A percentile compares a stretch with the other conserved stretches of the same genome.
Conservation (phyloP, 306 rosid genomes). For the Hippophae rhamnoides region DNA sequence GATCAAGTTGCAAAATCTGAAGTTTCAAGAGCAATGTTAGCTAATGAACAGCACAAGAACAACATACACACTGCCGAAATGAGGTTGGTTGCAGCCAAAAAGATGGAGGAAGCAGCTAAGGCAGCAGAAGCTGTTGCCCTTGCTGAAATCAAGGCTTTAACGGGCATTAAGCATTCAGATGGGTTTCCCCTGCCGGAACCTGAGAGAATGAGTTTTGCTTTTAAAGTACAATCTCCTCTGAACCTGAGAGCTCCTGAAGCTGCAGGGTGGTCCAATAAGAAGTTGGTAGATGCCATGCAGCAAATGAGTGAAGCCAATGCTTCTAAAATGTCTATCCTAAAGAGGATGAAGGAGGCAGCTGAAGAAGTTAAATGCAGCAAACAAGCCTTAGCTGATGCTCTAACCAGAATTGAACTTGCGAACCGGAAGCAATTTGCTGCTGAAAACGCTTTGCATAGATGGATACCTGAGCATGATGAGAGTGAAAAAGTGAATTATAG, state of each 20-base stretch:
- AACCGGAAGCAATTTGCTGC: slow-evolving; percentile 62
- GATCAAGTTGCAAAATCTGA: slow-evolving; percentile 29
- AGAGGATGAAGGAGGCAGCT: slow-evolving; percentile 69
- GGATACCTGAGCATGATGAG: slow-evolving; percentile 49
- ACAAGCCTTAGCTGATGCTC: slow-evolving; percentile 61
- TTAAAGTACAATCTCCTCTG: slow-evolving; percentile 29
- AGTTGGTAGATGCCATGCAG: slow-evolving; percentile 38
- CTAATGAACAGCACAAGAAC: slow-evolving; percentile 22
- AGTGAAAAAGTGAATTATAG: slow-evolving; percentile 15
- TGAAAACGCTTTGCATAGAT: slow-evolving; percentile 58
- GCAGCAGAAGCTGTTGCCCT: slow-evolving; percentile 94
- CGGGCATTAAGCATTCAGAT: slow-evolving; percentile 28
- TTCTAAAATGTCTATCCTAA: slow-evolving; percentile 44
- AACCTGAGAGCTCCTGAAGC: slow-evolving; percentile 32
- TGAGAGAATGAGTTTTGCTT: slow-evolving; percentile 35
- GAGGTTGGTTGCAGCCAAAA: slow-evolving; percentile 87
- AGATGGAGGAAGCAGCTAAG: slow-evolving; percentile 96
- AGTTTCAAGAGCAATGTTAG: slow-evolving; percentile 18
- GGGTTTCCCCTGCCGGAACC: slow-evolving; percentile 45
- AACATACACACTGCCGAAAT: slow-evolving; percentile 68
- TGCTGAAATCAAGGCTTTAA: slow-evolving; percentile 70
- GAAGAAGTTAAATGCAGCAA: slow-evolving; percentile 64
- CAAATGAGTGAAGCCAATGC: slow-evolving; percentile 43
- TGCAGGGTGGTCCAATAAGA: slow-evolving; percentile 39
- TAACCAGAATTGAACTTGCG: slow-evolving; percentile 69